These are phyloP conservation scores for Scenedesmus sp. DNA, from an alignment of 163 green algal genomes.

Conservation along the genomic window DNA sequence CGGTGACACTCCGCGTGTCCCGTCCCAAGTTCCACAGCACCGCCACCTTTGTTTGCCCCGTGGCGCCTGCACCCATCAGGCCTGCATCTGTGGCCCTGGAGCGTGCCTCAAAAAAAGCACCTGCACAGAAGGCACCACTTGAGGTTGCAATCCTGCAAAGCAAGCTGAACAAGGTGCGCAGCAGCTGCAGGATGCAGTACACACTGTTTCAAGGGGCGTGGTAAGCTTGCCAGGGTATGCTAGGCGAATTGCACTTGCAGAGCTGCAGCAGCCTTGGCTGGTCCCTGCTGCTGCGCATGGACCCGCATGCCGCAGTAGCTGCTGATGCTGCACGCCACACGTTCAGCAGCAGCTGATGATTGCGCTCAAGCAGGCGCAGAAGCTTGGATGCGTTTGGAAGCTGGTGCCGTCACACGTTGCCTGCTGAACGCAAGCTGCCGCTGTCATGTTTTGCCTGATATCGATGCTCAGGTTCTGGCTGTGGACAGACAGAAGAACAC, in stretches of 20 bases:
- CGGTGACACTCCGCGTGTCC: not conserved
- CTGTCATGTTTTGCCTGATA: not conserved
- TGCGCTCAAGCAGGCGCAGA: too few species aligned
- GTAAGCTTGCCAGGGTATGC: too few species aligned
- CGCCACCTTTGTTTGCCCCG: conserved; percentile 22
- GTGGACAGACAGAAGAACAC: conserved; percentile 32
- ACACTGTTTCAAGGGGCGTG: not conserved
- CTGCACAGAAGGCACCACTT: not conserved
- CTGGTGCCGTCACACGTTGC: too few species aligned
- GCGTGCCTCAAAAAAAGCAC: not conserved
- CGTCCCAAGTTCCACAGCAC: conserved; percentile 35
- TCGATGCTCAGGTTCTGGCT: not conserved
- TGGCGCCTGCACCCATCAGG: not conserved
- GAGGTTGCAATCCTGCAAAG: conserved; percentile 22
- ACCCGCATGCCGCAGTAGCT: not conserved
- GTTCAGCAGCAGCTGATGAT: not conserved
- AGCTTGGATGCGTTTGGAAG: too few species aligned
- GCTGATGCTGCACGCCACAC: not conserved
- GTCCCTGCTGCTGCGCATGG: too few species aligned
- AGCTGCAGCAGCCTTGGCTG: too few species aligned
- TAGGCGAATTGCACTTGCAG: too few species aligned
- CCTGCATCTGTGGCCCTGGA: not conserved
- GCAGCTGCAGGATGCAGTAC: not conserved
- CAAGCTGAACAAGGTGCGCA: conserved; percentile 41
- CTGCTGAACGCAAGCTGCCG: too few species aligned